A percentile compares a stretch with the other conserved stretches of the same genome.
These are phyloP conservation scores for Paracamarosporium sp. DNA, from an alignment of 2,329 filamentous ascomycete species.

Conservation along the genomic window DNA sequence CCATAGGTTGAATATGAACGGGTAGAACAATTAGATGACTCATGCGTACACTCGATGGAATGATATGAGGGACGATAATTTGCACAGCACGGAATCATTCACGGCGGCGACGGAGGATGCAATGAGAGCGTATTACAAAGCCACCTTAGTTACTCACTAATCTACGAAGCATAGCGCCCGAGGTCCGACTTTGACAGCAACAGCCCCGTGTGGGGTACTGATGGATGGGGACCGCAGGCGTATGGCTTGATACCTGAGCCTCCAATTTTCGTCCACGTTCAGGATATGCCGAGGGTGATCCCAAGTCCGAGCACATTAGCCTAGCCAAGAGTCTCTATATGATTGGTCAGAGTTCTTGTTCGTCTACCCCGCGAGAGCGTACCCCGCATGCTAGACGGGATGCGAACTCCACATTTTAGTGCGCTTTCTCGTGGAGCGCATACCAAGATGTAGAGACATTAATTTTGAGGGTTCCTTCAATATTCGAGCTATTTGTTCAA, in stretches of 20 bases:
- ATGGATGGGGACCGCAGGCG: not conserved
- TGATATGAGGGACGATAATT: no score
- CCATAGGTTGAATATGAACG: no score
- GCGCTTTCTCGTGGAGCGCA: not conserved
- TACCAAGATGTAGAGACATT: not conserved
- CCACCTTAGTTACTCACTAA: no score
- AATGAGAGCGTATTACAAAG: no score
- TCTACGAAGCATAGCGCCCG: not conserved
- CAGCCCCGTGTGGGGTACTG: not conserved
- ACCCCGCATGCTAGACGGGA: not conserved
- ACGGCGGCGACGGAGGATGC: no score
- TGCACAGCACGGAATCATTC: no score
- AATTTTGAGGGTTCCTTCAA: not conserved
- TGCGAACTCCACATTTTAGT: conserved; percentile 4
- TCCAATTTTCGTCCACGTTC: not conserved
- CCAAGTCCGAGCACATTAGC: not conserved
- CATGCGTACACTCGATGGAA: no score
- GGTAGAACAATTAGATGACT: no score
- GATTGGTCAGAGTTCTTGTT: not conserved
- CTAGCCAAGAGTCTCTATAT: not conserved
- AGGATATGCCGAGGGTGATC: conserved; percentile 3
- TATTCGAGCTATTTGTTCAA: not conserved
- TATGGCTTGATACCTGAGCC: not conserved
- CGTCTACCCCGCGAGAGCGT: not conserved
- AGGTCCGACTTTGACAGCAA: not conserved